These are phyloP conservation scores for Candida sithepensis DNA, from an alignment of 805 yeast species.

Conservation along the genomic window DNA sequence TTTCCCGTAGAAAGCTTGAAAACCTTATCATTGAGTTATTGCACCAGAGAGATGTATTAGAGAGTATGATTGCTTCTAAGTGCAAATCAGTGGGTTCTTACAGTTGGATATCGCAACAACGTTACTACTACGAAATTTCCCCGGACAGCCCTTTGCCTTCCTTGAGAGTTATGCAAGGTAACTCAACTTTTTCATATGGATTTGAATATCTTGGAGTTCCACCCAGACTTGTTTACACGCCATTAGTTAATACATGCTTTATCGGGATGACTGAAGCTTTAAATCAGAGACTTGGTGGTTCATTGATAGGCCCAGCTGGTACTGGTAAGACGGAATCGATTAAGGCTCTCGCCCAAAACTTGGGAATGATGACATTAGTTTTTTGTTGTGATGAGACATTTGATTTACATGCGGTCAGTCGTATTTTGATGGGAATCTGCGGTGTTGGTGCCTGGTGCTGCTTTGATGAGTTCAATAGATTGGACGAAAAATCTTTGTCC, in stretches of 20 bases:
- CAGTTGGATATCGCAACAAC: slow-evolving; percentile 51
- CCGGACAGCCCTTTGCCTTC: slow-evolving; percentile 19
- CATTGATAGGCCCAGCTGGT: slow-evolving; percentile 95
- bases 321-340: slow-evolving; percentile 94
- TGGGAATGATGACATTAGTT: slow-evolving; percentile 80
- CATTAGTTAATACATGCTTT: slow-evolving; percentile 61
- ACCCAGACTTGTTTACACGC: slow-evolving; percentile 73
- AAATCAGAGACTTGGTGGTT: slow-evolving; percentile 75
- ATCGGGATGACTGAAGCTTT: slow-evolving; percentile 72
- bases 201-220: slow-evolving; percentile 79
- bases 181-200: slow-evolving; percentile 57
- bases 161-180: slow-evolving; percentile 50
- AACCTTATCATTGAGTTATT: slow-evolving; percentile 63
- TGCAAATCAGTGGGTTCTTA: slow-evolving; percentile 17
- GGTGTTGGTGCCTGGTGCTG: slow-evolving; percentile 93
- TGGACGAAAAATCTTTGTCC: slow-evolving; percentile 67
- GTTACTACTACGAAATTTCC: slow-evolving; percentile 37
- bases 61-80: slow-evolving; percentile 1
- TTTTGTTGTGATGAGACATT: slow-evolving; percentile 91
- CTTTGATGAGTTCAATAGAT: slow-evolving; percentile 90
- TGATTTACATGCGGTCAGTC: slow-evolving; percentile 73
- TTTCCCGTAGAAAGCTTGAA: slow-evolving; percentile 47
- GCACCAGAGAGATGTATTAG: slow-evolving; percentile 47
- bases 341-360: slow-evolving; percentile 73
- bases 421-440: slow-evolving; percentile 75